Conservation (phyloP, 805 yeast genomes). For the Metschnikowia drakensbergensis region DNA sequence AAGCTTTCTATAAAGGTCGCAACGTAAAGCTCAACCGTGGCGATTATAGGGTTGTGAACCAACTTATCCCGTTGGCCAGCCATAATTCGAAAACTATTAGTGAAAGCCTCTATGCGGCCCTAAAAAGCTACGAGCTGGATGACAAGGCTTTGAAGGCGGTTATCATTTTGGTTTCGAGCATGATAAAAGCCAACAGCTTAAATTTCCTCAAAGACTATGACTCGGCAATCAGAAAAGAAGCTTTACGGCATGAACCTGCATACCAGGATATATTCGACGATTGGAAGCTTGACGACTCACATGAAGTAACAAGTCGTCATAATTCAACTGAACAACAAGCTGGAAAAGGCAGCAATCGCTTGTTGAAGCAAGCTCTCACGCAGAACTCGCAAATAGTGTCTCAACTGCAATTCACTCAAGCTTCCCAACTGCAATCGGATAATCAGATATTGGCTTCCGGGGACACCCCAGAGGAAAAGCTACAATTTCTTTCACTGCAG, state of each 20-base stretch:
- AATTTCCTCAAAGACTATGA: slow-evolving; percentile 2
- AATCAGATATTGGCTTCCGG: not conserved
- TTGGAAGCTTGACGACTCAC: slow-evolving; percentile 3
- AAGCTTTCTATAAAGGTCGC: slow-evolving; percentile 6
- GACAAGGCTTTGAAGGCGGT: slow-evolving; percentile 7
- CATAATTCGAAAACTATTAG: not conserved
- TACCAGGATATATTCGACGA: slow-evolving; percentile 6
- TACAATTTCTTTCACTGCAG: not conserved
- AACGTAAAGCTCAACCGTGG: slow-evolving; percentile 7
- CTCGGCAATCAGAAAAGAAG: slow-evolving; percentile 6
- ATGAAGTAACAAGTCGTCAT: not conserved
- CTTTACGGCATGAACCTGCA: not conserved
- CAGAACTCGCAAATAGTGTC: not conserved
- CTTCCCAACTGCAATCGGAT: not conserved
- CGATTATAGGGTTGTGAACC: not conserved
- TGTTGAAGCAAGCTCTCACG: not conserved
- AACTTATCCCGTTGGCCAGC: not conserved
- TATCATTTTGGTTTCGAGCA: slow-evolving; percentile 8
- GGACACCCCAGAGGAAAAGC: not conserved
- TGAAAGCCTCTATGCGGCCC: slow-evolving; percentile 1
- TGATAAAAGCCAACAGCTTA: slow-evolving; percentile 7
- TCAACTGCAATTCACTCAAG: not conserved
- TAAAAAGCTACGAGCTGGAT: slow-evolving; percentile 1
- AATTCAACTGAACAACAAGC: not conserved
- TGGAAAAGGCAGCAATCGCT: not conserved